These are phyloP conservation scores for Helminthosporium solani DNA, from an alignment of 2,329 filamentous ascomycete species.

Conservation along the genomic window DNA sequence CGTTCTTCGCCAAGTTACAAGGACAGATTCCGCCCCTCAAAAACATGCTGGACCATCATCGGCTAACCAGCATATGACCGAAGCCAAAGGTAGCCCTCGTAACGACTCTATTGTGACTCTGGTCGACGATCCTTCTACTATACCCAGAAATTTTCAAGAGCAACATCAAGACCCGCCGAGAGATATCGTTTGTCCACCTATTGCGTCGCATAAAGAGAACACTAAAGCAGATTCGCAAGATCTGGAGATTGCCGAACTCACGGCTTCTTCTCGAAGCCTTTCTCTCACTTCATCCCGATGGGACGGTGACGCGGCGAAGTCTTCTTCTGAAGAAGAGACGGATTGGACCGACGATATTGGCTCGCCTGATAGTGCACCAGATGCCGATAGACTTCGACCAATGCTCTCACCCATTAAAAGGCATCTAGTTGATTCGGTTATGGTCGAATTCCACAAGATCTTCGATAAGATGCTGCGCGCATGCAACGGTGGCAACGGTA, in stretches of 20 bases:
- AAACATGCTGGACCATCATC: background rate
- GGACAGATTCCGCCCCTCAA: conserved; percentile 1
- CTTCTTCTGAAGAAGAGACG: conserved; percentile 25
- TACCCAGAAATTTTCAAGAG: background rate
- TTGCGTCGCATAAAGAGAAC: background rate
- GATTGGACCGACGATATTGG: conserved; percentile 25
- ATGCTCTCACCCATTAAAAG: conserved; percentile 22
- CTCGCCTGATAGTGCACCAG: conserved; percentile 20
- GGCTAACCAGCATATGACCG: background rate
- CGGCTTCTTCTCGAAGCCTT: conserved; percentile 19
- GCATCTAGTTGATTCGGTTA: conserved; percentile 19
- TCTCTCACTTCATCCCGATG: conserved; percentile 20
- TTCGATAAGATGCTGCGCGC: conserved; percentile 12
- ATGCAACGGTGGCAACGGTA: conserved; percentile 9
- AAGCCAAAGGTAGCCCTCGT: conserved; percentile 1
- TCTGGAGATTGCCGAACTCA: conserved; percentile 15
- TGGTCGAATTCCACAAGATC: conserved; percentile 23
- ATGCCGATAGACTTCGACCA: conserved; percentile 13
- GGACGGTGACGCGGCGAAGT: conserved; percentile 6
- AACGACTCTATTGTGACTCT: background rate
- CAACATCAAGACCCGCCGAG: background rate
- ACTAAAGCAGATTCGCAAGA: background rate
- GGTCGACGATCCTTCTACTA: background rate
- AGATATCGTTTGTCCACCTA: background rate
- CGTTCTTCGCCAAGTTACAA: conserved; percentile 54